Evolutionary conservation across 257 asterid genomes (phyloP), one percentile per base, ranked within the genome.

Genomic region (Rhazya stricta): DNA sequence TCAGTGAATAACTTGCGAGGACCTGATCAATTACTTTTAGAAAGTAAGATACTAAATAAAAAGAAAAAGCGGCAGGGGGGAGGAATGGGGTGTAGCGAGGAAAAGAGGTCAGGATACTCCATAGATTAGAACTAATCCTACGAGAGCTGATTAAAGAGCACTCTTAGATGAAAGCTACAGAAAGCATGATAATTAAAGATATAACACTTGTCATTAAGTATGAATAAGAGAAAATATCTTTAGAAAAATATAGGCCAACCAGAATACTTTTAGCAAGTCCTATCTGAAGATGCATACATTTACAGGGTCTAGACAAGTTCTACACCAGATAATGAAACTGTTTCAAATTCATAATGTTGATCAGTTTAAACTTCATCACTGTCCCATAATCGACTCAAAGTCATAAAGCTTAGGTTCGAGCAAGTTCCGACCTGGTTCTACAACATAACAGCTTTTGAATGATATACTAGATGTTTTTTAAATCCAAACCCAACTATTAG

Each of bases 1-100:
- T 84, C 88, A 43, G 93, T 80, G 80, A 95, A 89, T 77, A 92
- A 81, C 79, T 85, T 90, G 65, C 86, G 88, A 72, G 81, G 79
- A 61, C 99, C 99, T 89, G 78, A 71, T 78, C 74, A 78, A 81
- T 57, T 68, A 78, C 69, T 60, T 66, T 63, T 41, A 29, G 12
- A 72, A 58, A 70, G 54, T 56, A 81, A 66, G 41, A 23, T n/a
- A 51, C 30, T 29, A 63, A 76, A 51, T 66, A 77, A 67, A 69
- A 70, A 77, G 67, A 74, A 53, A 66, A 63, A 39, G 41, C 25
- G 10, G 70, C 48, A 32, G 9, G 12, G 9, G 62, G 9, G 45
- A 34, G 43, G 81, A 66, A 56, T 21, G 56, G 53, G 43, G 48
- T 46, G 37, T 76, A 27, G 75, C 30, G n/a, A 39, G n/a, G 69